Conservation (phyloP, 1,284 basidiomycete genomes). For the Exobasidium rhododendri region DNA sequence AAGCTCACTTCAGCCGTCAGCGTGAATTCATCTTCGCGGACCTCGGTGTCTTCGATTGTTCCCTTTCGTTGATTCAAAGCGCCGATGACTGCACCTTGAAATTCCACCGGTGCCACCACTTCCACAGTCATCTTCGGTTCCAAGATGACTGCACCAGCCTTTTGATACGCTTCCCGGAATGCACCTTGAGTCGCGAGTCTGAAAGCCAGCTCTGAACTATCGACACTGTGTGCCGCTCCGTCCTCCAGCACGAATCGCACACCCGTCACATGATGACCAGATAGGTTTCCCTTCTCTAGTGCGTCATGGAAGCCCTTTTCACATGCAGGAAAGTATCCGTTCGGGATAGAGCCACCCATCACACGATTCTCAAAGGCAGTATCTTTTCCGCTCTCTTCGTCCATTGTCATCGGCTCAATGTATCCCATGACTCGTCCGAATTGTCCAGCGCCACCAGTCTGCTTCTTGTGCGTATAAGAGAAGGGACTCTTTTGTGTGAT, state of each 20-base stretch:
- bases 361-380: slow-evolving; percentile 82
- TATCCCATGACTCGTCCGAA: slow-evolving; percentile 85
- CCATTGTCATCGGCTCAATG: slow-evolving; percentile 84
- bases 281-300: slow-evolving; percentile 82
- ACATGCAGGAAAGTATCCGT: slow-evolving; percentile 86
- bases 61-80: slow-evolving; percentile 89
- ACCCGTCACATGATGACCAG: slow-evolving; percentile 83
- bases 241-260: slow-evolving; percentile 86
- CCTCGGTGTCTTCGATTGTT: slow-evolving; percentile 92
- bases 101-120: slow-evolving; percentile 91
- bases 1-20: slow-evolving; percentile 85
- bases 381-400: slow-evolving; percentile 78
- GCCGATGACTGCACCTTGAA: slow-evolving; percentile 95
- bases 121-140: slow-evolving; percentile 99
- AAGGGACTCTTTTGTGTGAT: slow-evolving; percentile 79
- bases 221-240: slow-evolving; percentile 88
- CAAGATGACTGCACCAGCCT: slow-evolving; percentile 75
- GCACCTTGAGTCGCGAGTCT: slow-evolving; percentile 83
- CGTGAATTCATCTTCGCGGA: slow-evolving; percentile 95
- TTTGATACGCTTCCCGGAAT: slow-evolving; percentile 83
- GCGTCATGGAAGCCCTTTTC: slow-evolving; percentile 98
- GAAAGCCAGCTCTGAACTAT: slow-evolving; percentile 96
- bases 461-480: slow-evolving; percentile 96
- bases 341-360: slow-evolving; percentile 88
- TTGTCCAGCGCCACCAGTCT: slow-evolving; percentile 94